These are phyloP conservation scores for Alternaria rosae DNA, from an alignment of 2,329 filamentous ascomycete genomes.

Conservation along the genomic window DNA sequence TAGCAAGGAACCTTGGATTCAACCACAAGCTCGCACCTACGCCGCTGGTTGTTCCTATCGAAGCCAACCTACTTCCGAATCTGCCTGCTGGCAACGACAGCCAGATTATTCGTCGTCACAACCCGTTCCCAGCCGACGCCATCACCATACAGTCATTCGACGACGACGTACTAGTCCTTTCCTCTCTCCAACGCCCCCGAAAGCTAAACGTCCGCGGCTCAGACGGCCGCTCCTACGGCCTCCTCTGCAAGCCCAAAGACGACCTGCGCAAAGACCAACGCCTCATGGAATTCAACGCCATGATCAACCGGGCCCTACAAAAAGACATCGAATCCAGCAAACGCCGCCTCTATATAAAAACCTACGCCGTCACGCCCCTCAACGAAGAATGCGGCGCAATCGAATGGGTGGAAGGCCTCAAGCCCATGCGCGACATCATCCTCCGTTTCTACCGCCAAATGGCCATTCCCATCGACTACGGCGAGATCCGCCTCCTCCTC, in stretches of 20 bases:
- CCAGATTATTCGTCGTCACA: constrained; percentile 72
- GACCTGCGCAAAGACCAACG: constrained; percentile 97
- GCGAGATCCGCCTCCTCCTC: constrained; percentile 68
- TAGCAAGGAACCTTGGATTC: constrained; percentile 81
- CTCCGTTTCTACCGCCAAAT: constrained; percentile 78
- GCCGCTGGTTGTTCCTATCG: constrained; percentile 85
- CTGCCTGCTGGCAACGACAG: constrained; percentile 76
- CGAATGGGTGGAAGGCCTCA: constrained; percentile 97
- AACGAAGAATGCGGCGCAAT: constrained; percentile 98
- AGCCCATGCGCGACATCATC: constrained; percentile 90
- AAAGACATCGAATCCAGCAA: constrained; percentile 89
- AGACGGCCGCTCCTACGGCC: constrained; percentile 85
- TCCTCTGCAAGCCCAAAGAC: constrained; percentile 97
- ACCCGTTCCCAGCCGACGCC: constrained; percentile 85
- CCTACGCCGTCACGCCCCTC: constrained; percentile 93
- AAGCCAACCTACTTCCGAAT: constrained; percentile 81
- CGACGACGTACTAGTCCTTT: constrained; percentile 88
- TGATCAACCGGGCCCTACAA: constrained; percentile 96
- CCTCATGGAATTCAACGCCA: constrained; percentile 98
- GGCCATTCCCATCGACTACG: constrained; percentile 69
- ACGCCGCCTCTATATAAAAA: constrained; percentile 85
- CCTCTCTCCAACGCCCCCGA: constrained; percentile 89
- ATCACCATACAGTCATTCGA: constrained; percentile 82
- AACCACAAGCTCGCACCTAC: constrained; percentile 83
- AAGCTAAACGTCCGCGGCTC: constrained; percentile 88